Conservation (phyloP, 2,329 filamentous ascomycete genomes). For the Xylaria sp. region DNA sequence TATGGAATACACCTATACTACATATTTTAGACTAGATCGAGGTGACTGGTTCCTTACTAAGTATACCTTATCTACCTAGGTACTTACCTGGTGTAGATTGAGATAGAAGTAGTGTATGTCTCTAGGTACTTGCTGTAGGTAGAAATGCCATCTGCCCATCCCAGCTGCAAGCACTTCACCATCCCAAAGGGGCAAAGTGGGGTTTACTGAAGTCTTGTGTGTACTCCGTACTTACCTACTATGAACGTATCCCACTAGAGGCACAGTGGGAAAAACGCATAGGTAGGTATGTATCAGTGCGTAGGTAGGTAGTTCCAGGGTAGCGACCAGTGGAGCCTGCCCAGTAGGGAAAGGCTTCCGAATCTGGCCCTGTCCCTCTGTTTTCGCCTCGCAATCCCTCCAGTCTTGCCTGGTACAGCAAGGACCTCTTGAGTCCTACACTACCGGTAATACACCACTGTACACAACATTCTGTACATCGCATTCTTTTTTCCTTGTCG, state of each 20-base stretch:
- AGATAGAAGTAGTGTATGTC: too few relatives aligned
- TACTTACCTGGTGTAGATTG: too few relatives aligned
- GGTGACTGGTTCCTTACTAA: too few relatives aligned
- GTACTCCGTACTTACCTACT: neutral
- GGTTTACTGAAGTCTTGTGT: constrained; percentile 7
- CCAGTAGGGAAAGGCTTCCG: constrained; percentile 16
- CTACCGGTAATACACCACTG: neutral
- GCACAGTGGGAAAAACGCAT: too few relatives aligned
- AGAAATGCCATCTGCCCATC: neutral
- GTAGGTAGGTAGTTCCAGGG: neutral
- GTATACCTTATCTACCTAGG: too few relatives aligned
- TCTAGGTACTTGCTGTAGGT: too few relatives aligned
- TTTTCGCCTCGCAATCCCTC: constrained; percentile 26
- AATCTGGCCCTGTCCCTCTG: constrained; percentile 20
- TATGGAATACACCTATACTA: too few relatives aligned
- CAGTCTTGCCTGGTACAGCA: constrained; percentile 9
- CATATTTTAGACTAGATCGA: too few relatives aligned
- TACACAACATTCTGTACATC: constrained; percentile 19
- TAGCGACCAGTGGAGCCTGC: neutral
- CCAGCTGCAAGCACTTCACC: constrained; percentile 1
- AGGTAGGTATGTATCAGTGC: too few relatives aligned
- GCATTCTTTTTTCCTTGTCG: constrained; percentile 25
- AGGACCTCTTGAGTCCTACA: constrained; percentile 7
- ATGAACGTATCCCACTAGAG: neutral
- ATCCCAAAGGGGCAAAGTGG: constrained; percentile 12